Base-by-base conservation (phyloP, 1,284 basidiomycete species). In the Macrocystidia cucumis region DNA sequence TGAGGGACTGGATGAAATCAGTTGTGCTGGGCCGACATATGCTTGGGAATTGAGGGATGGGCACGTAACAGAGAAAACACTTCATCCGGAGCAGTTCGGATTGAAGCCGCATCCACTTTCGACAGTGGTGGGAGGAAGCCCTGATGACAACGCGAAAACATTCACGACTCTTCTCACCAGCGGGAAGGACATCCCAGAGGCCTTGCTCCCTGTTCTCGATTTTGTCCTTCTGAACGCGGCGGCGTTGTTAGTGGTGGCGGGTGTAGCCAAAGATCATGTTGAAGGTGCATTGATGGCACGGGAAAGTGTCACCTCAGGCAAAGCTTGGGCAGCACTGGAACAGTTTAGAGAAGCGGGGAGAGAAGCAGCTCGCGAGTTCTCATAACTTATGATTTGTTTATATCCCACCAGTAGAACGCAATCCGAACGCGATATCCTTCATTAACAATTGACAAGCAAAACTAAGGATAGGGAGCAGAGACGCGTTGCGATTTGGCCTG, bases 1-100 rank as follows among this genome's bases (percentile, higher is more conserved):
- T 31, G 96, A 98, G 56, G 78, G 78, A 1, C 69, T 98, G 28
- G 95, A 98, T 57, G 95, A 98, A 67, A 91, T 98, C 52, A 90
- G 85, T 51, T 90, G 88, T 52, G 91, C 81, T 3, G 95, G 95
- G 0, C 75, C 83, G n/a, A 95, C 92, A 7, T 74, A 78, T 62
- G 44, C 77, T 9, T 80, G 74, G 72, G 72, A 78, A 47, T 60
- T 86, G 22, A 55, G 56, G 18, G 63, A 78, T 38, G 78, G 75
- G 13, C 40, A 53, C 20, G 69, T 85, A 44, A 66, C 60, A 0
- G 68, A 75, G 47, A 58, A 51, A 24, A 67, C 62, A 9, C 50
- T 84, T 17, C 62, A 62, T 33, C 79, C 80, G 1, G 50, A 63
- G 47, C 67, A 78, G 38, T 95, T 95, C 50, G 91, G 90, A 0